Evolutionary conservation across 164 flowering plant species (phyloP), one percentile per base, ranked within the genome.

Genomic region (Sedum album): DNA sequence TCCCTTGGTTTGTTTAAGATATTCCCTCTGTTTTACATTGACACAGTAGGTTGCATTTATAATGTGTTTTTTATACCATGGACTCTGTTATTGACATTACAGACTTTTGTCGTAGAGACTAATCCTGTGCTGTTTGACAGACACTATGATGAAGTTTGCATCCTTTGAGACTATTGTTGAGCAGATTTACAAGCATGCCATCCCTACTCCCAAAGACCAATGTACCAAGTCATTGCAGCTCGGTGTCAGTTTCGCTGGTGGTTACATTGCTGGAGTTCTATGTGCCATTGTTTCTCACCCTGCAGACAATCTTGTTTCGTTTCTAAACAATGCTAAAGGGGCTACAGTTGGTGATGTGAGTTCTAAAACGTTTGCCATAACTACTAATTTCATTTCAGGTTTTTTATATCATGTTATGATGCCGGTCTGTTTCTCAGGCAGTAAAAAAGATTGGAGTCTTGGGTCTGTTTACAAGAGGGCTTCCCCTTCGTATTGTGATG

Each of bases 101-200:
- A 39, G 48, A 44, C 17, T 44, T 9, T 44, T 13, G 15, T 11
- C 15, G 48, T 44, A 15, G 18, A 15, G 48, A 44, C 48, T 44
- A 44, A 44, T 15, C 48, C 15, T 4, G 10, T 44, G 48, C 1
- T 44, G 4, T 44, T 44, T 15, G 48, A 44, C 48, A 90, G 96
- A 90, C 67, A 86, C 96, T 23, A 86, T 88, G 96, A 86, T 90
- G 93, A 90, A 90, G 72, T 90, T 90, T 82, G 90, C 93, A 21
- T 85, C 90, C 17, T 90, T 90, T 75, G 96, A 88, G 81, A 88
- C 87, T 44, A 85, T 84, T 70, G 91, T 90, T 60, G 96, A 90
- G 78, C 68, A 78, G 79, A 39, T 88, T 31, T 90, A 90, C 82
- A 90, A 88, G 80, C 60, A 90, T 73, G 84, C 80, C 26, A 80